Percentiles rank a stretch among this genome's conserved stretches.
These are phyloP conservation scores for Mimosa bimucronata DNA, from an alignment of 306 rosid genomes.

Conservation along the genomic window DNA sequence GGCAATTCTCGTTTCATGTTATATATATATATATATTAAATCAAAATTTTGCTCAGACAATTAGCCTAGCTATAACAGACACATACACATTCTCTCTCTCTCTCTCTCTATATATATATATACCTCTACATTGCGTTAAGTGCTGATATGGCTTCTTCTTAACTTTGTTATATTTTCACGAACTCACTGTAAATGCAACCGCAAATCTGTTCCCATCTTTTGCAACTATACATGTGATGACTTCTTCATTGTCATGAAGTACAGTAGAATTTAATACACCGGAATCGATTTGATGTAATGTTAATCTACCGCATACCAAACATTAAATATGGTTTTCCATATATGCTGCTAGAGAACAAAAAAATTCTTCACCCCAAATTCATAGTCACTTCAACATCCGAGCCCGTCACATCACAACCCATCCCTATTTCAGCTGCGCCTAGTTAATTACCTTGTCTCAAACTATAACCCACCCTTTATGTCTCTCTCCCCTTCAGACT, in stretches of 20 bases:
- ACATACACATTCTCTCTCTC: background rate
- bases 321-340: conserved; percentile 38
- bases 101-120: too few species aligned
- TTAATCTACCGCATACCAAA: conserved; percentile 15
- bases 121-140: too few species aligned
- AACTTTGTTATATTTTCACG: conserved; percentile 1
- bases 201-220: conserved; percentile 20
- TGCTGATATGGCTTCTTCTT: background rate
- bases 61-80: background rate
- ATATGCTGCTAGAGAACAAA: conserved; percentile 64
- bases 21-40: background rate
- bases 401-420: conserved; percentile 49
- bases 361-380: conserved; percentile 53
- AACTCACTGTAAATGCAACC: conserved; percentile 33
- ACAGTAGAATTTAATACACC: conserved; percentile 15
- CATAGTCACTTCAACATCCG: conserved; percentile 60
- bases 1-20: background rate
- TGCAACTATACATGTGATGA: conserved; percentile 41
- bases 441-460: conserved; percentile 22
- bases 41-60: background rate
- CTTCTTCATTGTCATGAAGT: conserved; percentile 25
- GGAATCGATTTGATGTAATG: conserved; percentile 36
- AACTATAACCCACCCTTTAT: conserved; percentile 48
- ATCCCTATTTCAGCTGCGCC: conserved; percentile 46
- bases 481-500: conserved; percentile 37